Base-by-base conservation (phyloP, 2,329 filamentous ascomycete genomes). In the Penicillium sp. region DNA sequence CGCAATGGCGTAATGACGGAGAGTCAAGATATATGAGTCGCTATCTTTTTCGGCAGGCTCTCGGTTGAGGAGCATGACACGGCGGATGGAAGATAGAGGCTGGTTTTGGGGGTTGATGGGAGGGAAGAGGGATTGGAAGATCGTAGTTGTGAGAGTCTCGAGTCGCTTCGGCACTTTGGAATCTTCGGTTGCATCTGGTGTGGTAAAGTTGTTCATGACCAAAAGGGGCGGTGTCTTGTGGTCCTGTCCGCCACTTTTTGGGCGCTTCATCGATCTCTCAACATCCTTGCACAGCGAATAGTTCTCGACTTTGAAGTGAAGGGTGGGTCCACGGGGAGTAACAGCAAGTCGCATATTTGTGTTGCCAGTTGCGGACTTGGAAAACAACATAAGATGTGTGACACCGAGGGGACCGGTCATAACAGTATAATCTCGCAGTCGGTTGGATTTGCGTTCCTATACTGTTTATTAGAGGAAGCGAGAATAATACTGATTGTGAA, bases 181-280 rank as follows among this genome's bases (percentile, higher is more conserved):
- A 55, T 86, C 83, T 57, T 78, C 72, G 54, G 76, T 71, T 48
- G 76, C 73, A 60, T 81, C 80, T 29, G 88, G 82, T 4, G 86
- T 88, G 38, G 85, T 84, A 74, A 99, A 96, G 74, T 96, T 97
- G 78, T 99, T 99, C 94, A 99, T 97, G 63, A 99, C 94, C 43
- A 99, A 83, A 76, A 97, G 77, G 60, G 94, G 94, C 7, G 94
- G 87, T 42, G 87, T 91, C 55, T 89, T 81, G 68, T 90, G 96
- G 72, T 96, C 91, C 72, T 93, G 93, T 61, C 89, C 90, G 46
- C 88, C 88, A 46, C 87, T 89, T 69, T 87, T 85, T 9, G 93
- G 91, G 65, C 91, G 89, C 74, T 89, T 91, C 77, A 95, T 86
- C 14, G 90, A 86, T 70, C 86, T 89, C 66, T 89, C 84, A 4